Evolutionary conservation across 768 basidiomycete genomes (phyloP).

Genomic region (Asterophora parasitica): DNA sequence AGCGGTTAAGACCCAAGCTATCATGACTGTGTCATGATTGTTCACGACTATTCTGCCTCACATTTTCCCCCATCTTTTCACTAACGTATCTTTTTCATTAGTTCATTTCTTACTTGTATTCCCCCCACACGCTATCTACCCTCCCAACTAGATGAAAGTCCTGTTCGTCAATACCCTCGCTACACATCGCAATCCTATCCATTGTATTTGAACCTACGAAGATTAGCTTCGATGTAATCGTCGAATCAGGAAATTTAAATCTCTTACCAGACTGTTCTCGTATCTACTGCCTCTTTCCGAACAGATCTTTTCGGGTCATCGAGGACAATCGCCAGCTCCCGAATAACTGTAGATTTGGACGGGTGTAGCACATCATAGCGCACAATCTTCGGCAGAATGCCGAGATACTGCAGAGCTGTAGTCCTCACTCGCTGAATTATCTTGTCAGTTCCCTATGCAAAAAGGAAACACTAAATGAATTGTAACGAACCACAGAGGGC

Average conservation of each 20-base stretch:
- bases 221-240: conserved; percentile 16
- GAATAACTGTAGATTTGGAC: conserved; percentile 66
- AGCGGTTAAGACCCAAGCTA: conserved; percentile 69
- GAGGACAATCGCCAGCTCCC: conserved; percentile 66
- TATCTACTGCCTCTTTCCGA: conserved; percentile 84
- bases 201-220: conserved; percentile 53
- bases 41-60: conserved; percentile 9
- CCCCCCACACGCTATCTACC: conserved; percentile 16
- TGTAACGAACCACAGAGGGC: conserved; percentile 47
- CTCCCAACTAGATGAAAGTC: conserved; percentile 25
- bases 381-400: conserved; percentile 66
- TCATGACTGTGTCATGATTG: conserved; percentile 63
- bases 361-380: conserved; percentile 84
- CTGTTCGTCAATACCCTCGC: conserved; percentile 13
- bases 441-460: not conserved
- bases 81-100: conserved; percentile 28
- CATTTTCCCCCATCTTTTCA: conserved; percentile 17
- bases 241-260: conserved; percentile 7
- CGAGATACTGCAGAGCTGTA: conserved; percentile 71
- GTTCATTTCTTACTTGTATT: conserved; percentile 26
- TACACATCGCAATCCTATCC: conserved; percentile 30
- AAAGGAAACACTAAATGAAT: not conserved
- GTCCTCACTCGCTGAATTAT: conserved; percentile 61
- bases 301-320: conserved; percentile 90
- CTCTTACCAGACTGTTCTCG: conserved; percentile 50